These are phyloP conservation scores for Vachellia pachyceras DNA, from an alignment of 306 rosid species.

Conservation along the genomic window DNA sequence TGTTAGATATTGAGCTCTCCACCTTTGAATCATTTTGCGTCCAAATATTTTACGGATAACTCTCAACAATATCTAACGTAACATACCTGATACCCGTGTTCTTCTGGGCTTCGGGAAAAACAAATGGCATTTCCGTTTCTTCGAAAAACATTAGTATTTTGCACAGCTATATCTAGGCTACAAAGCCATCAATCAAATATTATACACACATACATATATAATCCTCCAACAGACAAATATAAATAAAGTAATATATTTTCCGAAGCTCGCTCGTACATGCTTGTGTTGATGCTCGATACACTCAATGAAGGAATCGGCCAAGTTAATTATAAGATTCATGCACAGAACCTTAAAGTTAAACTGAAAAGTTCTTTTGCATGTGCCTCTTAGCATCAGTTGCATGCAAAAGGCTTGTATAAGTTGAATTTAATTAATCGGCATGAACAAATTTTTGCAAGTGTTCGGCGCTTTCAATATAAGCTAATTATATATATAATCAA, in stretches of 20 bases:
- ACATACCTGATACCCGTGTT: no score
- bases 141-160: no score
- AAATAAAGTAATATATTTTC: neutral
- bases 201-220: neutral
- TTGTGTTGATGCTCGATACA: neutral
- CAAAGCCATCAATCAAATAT: neutral
- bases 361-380: slow-evolving; percentile 31
- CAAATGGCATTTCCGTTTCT: no score
- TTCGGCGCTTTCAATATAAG: neutral
- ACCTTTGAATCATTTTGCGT: neutral
- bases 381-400: neutral
- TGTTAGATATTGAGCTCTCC: neutral
- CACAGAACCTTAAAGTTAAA: slow-evolving; percentile 3
- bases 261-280: neutral
- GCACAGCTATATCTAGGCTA: no score
- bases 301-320: neutral
- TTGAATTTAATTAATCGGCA: neutral
- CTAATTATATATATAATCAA: neutral
- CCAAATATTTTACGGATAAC: neutral
- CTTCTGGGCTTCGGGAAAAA: no score
- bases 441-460: neutral
- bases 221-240: slow-evolving; percentile 28
- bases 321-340: slow-evolving; percentile 25
- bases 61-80: neutral
- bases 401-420: neutral